phyloP scores from a whole-genome alignment of 257 asterid species.

The Mitragyna speciosa region DNA sequence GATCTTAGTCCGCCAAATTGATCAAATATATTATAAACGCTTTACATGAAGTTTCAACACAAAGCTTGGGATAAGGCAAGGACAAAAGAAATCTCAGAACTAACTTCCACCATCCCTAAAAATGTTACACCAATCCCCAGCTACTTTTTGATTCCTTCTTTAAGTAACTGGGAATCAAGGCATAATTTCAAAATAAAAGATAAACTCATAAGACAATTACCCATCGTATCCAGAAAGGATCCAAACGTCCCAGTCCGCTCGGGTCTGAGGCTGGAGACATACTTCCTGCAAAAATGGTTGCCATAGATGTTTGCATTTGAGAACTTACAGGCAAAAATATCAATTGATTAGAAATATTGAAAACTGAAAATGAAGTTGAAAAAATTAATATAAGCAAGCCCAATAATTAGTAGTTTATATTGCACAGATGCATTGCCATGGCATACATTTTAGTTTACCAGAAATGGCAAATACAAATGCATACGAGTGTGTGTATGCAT shows the following conservation, averaged over 20 bases:
- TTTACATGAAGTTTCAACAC: background rate
- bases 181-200: background rate
- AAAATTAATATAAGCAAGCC: slow-evolving; percentile 13
- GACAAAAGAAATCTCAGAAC: background rate
- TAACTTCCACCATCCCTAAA: background rate
- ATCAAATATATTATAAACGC: background rate
- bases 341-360: background rate
- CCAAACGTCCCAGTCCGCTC: slow-evolving; percentile 75
- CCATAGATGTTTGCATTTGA: background rate
- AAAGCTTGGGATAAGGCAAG: background rate
- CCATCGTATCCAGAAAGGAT: slow-evolving; percentile 66
- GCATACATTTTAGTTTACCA: background rate
- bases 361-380: background rate
- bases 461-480: background rate
- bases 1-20: background rate
- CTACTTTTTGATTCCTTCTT: background rate
- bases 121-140: background rate
- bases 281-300: slow-evolving; percentile 61
- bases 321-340: background rate
- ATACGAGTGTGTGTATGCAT: background rate
- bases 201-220: slow-evolving; percentile 39
- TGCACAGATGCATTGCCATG: background rate
- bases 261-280: slow-evolving; percentile 78
- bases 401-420: no score
- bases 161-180: background rate